phyloP scores from a whole-genome alignment of 352 stramenopile genomes.

The Pilasporangium apinafurcum region DNA sequence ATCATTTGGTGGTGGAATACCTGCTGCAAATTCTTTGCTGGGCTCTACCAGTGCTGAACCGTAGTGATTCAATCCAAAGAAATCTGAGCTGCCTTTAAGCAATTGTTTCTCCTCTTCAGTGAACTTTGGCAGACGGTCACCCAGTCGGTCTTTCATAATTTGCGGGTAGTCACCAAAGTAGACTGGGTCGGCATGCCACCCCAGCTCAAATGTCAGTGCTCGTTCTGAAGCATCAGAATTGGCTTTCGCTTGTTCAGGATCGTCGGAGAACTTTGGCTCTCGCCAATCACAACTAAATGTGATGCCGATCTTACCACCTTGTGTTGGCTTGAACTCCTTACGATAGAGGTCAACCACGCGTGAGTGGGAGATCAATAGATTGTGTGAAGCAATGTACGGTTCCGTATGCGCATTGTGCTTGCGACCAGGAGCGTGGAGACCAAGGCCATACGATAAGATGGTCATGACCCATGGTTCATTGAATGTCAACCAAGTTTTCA shows the following conservation, averaged over 20 bases:
- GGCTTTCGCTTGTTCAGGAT: constrained; percentile 23
- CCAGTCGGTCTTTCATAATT: constrained; percentile 65
- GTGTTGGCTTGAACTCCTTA: constrained; percentile 36
- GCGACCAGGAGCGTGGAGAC: constrained; percentile 58
- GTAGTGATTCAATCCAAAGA: constrained; percentile 92
- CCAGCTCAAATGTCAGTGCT: constrained; percentile 70
- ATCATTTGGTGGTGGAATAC: constrained; percentile 3
- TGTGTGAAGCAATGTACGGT: constrained; percentile 67
- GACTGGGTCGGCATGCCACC: constrained; percentile 85
- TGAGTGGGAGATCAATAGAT: constrained; percentile 81
- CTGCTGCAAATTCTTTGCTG: too few relatives aligned
- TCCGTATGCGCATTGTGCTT: constrained; percentile 17
- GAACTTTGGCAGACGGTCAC: constrained; percentile 75
- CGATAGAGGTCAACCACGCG: constrained; percentile 63
- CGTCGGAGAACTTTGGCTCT: constrained; percentile 35
- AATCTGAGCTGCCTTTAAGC: constrained; percentile 72
- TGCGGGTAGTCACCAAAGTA: constrained; percentile 83
- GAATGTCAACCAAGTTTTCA: constrained; percentile 86
- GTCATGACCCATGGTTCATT: constrained; percentile 82
- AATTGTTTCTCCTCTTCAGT: constrained; percentile 59
- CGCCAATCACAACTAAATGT: constrained; percentile 80
- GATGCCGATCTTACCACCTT: constrained; percentile 76
- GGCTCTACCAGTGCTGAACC: too few relatives aligned
- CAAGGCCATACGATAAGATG: constrained; percentile 71
- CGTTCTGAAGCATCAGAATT: constrained; percentile 47